Evolutionary conservation across 2,329 filamentous ascomycete genomes (phyloP), one percentile per base, ranked within the genome.

Genomic region (Dactylellina haptotyla): DNA sequence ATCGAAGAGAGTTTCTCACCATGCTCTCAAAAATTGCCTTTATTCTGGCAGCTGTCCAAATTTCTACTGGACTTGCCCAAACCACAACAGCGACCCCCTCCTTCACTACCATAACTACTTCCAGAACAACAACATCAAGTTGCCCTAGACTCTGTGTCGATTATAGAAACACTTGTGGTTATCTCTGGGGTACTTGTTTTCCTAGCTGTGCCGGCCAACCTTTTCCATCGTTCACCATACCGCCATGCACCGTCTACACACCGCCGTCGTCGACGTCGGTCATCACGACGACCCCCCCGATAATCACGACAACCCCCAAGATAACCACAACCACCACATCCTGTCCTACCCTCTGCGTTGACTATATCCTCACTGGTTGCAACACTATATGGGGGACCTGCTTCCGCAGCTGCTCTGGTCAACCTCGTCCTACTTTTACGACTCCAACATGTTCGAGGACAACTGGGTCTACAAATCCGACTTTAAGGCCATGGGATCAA

Each of bases 71-170:
- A 16, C 14, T 48, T 14, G 50, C 34, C 2, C 43, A 46, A 37
- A 54, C 63, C 9, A 34, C 51, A n/a, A n/a, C n/a, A n/a, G n/a
- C n/a, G n/a, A n/a, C n/a, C n/a, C n/a, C n/a, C n/a, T n/a, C n/a
- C n/a, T n/a, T n/a, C 3, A 34, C 45, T 32, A 45, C 37, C 2
- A 0, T n/a, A 9, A 61, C 46, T 25, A 45, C 46, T 30, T 18
- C 23, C 46, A 32, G 25, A 34, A 32, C 25, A 32, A 23, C 56
- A 30, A 26, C 48, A 16, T 43, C 56, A 12, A 16, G 20, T 6
- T 71, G 65, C 48, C 48, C 50, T 12, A 39, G n/a, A 2, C 2
- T 63, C 9, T 71, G 65, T 30, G 32, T 63, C 14, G 65, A 71
- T 32, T 58, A 57, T 18, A 37, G 56, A 14, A 57, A 63, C 18